phyloP scores from a whole-genome alignment of 2,329 filamentous ascomycete species.

The Colletotrichum chlorophyti region DNA sequence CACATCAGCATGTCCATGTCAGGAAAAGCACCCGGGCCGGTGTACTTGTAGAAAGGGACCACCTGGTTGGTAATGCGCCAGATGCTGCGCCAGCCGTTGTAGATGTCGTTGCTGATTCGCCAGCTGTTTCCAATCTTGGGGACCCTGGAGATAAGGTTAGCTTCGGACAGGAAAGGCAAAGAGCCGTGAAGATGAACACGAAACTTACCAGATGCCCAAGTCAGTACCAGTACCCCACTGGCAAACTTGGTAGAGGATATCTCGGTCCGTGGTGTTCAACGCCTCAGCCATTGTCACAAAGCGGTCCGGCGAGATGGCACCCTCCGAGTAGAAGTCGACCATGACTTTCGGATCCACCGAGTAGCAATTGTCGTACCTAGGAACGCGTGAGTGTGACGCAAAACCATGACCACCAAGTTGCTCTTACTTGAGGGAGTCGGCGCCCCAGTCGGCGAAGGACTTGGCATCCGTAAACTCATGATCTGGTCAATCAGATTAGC shows the following conservation, averaged over 20 bases:
- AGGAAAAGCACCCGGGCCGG: constrained; percentile 53
- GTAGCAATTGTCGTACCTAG: constrained; percentile 57
- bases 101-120: constrained; percentile 62
- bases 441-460: constrained; percentile 50
- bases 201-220: constrained; percentile 50
- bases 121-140: constrained; percentile 47
- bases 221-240: constrained; percentile 60
- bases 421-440: constrained; percentile 60
- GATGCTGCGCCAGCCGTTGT: constrained; percentile 56
- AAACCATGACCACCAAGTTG: too few species aligned
- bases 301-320: constrained; percentile 45
- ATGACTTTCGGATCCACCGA: constrained; percentile 48
- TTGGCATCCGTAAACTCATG: constrained; percentile 49
- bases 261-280: constrained; percentile 44
- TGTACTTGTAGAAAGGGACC: constrained; percentile 52
- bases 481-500: constrained; percentile 33
- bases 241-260: constrained; percentile 57
- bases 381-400: rapidly evolving
- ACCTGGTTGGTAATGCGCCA: constrained; percentile 60
- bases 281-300: constrained; percentile 54
- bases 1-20: constrained; percentile 61
- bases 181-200: too few species aligned
- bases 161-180: not conserved
- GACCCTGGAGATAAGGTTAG: constrained; percentile 4
- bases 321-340: constrained; percentile 47